Percentiles rank a stretch among this genome's conserved stretches.
Conservation (phyloP, 805 yeast species). For the Candida hungchunana region DNA sequence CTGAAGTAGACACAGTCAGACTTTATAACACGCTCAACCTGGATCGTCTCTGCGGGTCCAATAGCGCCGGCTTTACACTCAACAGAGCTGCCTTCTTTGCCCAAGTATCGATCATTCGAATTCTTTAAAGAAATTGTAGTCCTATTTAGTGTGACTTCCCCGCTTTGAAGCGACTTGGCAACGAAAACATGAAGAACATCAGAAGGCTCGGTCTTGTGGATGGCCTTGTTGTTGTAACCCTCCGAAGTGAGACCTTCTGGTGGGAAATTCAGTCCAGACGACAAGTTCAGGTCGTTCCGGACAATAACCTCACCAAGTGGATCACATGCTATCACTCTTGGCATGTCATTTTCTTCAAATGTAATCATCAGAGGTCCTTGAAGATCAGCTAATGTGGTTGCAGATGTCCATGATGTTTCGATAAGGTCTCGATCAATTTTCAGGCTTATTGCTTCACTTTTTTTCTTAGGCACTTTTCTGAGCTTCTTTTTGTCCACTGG, state of each 20-base stretch:
- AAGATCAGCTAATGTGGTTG: slow-evolving; percentile 25
- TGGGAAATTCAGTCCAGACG: slow-evolving; percentile 9
- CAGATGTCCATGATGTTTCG: slow-evolving; percentile 25
- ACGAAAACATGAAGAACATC: slow-evolving; percentile 32
- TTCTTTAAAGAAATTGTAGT: slow-evolving; percentile 27
- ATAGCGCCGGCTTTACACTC: slow-evolving; percentile 32
- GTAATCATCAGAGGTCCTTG: slow-evolving; percentile 31
- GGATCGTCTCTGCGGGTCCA: slow-evolving; percentile 28
- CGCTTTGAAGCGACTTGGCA: too few species aligned
- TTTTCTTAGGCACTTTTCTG: slow-evolving; percentile 1
- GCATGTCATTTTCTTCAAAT: too few species aligned
- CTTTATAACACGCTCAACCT: slow-evolving; percentile 14
- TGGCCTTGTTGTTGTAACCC: slow-evolving; percentile 4
- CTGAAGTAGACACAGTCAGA: slow-evolving; percentile 22
- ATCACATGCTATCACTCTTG: slow-evolving; percentile 3
- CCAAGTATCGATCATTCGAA: slow-evolving; percentile 26
- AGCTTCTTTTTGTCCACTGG: neutral
- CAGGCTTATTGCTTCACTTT: slow-evolving; percentile 4
- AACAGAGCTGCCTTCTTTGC: slow-evolving; percentile 15
- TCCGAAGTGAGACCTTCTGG: slow-evolving; percentile 3
- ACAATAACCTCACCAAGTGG: slow-evolving; percentile 2
- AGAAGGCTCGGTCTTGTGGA: slow-evolving; percentile 27
- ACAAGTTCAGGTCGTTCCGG: neutral
- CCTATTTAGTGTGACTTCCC: slow-evolving; percentile 9
- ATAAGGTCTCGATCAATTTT: slow-evolving; percentile 6